These are phyloP conservation scores for Giardia muris DNA, from an alignment of 208 protist species.

Conservation along the genomic window DNA sequence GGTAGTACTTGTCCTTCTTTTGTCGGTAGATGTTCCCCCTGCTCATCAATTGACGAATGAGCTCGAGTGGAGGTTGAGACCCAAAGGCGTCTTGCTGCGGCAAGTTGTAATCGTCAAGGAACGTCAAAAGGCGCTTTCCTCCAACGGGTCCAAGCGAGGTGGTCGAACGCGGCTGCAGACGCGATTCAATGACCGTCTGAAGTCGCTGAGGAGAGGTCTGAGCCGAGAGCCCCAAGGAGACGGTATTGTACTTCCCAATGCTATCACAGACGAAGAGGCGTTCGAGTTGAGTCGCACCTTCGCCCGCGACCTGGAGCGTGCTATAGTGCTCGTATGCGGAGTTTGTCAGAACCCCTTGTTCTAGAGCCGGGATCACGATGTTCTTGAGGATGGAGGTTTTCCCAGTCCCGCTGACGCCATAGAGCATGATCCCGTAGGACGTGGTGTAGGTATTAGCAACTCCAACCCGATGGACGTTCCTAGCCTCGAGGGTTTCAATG, in stretches of 20 bases:
- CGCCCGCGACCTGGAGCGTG: neutral
- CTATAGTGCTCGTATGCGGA: neutral
- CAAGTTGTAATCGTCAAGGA: slow-evolving; percentile 94
- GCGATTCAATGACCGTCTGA: slow-evolving; percentile 62
- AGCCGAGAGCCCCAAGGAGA: slow-evolving; percentile 86
- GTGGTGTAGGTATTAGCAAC: slow-evolving; percentile 1
- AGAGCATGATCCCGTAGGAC: slow-evolving; percentile 4
- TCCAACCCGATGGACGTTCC: neutral
- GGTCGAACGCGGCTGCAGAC: slow-evolving; percentile 58
- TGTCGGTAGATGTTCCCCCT: slow-evolving; percentile 88
- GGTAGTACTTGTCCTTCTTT: slow-evolving; percentile 58
- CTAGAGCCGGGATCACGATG: slow-evolving; percentile 50
- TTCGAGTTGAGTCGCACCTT: neutral
- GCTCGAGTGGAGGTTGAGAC: slow-evolving; percentile 82
- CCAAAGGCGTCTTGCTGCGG: slow-evolving; percentile 62
- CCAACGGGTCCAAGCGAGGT: slow-evolving; percentile 61
- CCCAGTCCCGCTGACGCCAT: slow-evolving; percentile 78
- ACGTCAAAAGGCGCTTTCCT: slow-evolving; percentile 73
- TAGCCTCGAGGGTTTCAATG: neutral
- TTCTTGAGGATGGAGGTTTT: slow-evolving; percentile 74
- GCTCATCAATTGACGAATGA: slow-evolving; percentile 82
- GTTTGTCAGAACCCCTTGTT: neutral
- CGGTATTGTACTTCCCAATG: slow-evolving; percentile 71
- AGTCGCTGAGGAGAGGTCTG: slow-evolving; percentile 62
- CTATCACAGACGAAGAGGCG: slow-evolving; percentile 56